phyloP scores from a whole-genome alignment of 2,329 filamentous ascomycete genomes.

The Stromatinia cepivora region DNA sequence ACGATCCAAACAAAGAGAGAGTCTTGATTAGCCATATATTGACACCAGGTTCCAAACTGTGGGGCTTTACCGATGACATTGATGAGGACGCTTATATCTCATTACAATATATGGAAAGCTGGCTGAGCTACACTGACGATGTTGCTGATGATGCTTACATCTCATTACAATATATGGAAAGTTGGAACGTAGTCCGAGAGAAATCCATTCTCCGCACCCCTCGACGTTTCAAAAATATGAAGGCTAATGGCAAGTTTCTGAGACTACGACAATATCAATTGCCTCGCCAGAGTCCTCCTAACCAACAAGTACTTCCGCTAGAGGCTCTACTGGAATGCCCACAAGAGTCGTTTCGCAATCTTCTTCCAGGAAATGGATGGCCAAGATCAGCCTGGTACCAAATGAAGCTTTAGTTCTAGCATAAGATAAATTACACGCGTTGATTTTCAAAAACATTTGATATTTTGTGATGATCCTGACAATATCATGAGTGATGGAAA shows the following conservation, averaged over 20 bases:
- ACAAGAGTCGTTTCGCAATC: background rate
- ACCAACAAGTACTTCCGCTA: background rate
- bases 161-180: background rate
- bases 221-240: background rate
- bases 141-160: background rate
- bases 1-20: background rate
- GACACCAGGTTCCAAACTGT: background rate
- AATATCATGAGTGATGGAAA: background rate
- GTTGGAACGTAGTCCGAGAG: background rate
- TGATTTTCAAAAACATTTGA: background rate
- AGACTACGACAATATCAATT: background rate
- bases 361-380: background rate
- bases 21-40: background rate
- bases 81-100: background rate
- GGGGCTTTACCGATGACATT: slow-evolving; percentile 5
- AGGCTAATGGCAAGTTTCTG: background rate
- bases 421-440: background rate
- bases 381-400: background rate
- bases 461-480: too few relatives aligned
- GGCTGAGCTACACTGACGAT: background rate
- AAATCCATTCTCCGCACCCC: background rate
- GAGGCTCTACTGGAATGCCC: too few relatives aligned
- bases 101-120: background rate
- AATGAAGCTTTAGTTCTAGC: background rate
- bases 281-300: background rate